These are phyloP conservation scores for Lunularia cruciata DNA, from an alignment of 225 moss, liverwort and hornwort species.

Conservation along the genomic window DNA sequence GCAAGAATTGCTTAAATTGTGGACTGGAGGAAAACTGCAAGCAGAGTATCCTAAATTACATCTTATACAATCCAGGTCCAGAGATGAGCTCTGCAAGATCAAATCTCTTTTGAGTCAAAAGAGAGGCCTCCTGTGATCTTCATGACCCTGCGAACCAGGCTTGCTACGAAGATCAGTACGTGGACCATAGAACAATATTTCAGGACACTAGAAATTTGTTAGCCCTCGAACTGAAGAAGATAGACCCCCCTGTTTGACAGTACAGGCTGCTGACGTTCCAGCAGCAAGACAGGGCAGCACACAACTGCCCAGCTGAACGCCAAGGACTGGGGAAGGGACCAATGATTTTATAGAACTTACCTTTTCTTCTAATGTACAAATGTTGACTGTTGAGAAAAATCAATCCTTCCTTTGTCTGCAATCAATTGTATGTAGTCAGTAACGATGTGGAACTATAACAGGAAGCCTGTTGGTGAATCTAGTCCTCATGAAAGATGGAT, in stretches of 20 bases:
- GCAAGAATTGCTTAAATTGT: conserved; percentile 5
- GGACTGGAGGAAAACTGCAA: neutral
- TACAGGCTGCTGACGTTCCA: conserved; percentile 1
- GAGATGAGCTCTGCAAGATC: neutral
- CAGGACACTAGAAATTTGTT: neutral
- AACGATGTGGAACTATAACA: neutral
- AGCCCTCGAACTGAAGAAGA: conserved; percentile 2
- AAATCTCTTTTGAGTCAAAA: neutral
- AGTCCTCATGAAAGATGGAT: conserved; percentile 2
- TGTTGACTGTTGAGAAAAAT: neutral
- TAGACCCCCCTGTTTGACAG: neutral
- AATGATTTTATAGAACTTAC: neutral
- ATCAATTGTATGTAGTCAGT: conserved; percentile 2
- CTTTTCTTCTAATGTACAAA: conserved; percentile 12
- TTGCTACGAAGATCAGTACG: neutral
- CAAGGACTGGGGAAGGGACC: conserved; percentile 8
- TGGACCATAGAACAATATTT: neutral
- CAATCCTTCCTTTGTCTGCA: conserved; percentile 2
- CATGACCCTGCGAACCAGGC: conserved; percentile 1
- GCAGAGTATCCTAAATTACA: conserved; percentile 20
- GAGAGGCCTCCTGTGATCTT: neutral
- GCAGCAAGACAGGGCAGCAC: neutral
- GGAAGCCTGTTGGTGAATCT: neutral
- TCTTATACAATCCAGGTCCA: conserved; percentile 20
- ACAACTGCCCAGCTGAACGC: neutral